These are phyloP conservation scores for Thymus mandschuricus DNA, from an alignment of 257 asterid genomes.

Conservation along the genomic window DNA sequence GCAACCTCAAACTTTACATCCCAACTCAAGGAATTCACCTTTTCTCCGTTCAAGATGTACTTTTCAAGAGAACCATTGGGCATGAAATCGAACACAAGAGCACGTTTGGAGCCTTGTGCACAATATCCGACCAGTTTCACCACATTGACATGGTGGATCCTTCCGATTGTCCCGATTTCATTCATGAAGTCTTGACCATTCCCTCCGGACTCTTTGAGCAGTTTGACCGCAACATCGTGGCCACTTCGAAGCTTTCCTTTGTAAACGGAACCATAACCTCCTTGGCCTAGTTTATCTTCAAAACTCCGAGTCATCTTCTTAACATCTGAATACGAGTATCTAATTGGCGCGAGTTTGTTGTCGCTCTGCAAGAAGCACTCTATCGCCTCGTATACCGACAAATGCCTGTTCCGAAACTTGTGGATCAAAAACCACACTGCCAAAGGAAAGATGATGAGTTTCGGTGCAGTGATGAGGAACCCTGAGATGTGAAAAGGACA, in stretches of 20 bases:
- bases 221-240: neutral
- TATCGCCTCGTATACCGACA: neutral
- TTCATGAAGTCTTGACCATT: slow-evolving; percentile 7
- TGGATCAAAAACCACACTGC: neutral
- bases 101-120: neutral
- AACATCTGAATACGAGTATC: neutral
- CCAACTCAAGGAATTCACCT: neutral
- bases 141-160: slow-evolving; percentile 12
- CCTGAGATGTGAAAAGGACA: neutral
- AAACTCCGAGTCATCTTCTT: neutral
- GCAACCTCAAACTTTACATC: slow-evolving; percentile 10
- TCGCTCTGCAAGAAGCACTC: neutral
- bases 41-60: neutral
- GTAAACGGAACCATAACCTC: slow-evolving; percentile 8
- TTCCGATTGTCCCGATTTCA: slow-evolving; percentile 6
- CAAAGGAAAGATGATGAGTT: neutral
- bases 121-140: neutral
- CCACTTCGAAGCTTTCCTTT: slow-evolving; percentile 13
- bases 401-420: neutral
- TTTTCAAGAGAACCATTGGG: slow-evolving; percentile 16
- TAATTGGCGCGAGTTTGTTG: neutral
- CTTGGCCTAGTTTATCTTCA: slow-evolving; percentile 5
- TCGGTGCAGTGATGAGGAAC: neutral
- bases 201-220: neutral
- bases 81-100: slow-evolving; percentile 4